phyloP scores from a whole-genome alignment of 208 protist genomes.

The Trypanosoma lewisi region DNA sequence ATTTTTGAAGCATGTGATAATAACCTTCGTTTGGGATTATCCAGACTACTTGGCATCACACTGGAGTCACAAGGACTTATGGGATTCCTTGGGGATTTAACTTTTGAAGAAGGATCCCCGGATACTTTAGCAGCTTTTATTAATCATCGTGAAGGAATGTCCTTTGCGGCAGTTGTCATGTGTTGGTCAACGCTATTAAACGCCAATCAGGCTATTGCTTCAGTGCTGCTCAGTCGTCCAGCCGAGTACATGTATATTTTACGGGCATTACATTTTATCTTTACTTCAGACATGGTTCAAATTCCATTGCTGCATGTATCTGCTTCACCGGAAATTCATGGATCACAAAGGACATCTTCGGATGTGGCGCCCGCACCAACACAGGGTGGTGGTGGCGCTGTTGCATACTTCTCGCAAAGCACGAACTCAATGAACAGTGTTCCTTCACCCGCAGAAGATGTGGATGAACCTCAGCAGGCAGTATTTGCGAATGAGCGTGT shows the following conservation, averaged over 20 bases:
- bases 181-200: constrained; percentile 55
- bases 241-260: constrained; percentile 68
- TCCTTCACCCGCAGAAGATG: constrained; percentile 15
- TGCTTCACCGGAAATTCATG: not conserved
- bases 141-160: constrained; percentile 45
- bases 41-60: constrained; percentile 45
- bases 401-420: constrained; percentile 10
- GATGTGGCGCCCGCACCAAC: not conserved
- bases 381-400: not conserved
- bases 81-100: constrained; percentile 25
- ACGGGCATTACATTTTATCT: constrained; percentile 51
- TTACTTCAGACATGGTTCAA: constrained; percentile 38
- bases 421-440: constrained; percentile 27
- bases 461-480: constrained; percentile 23
- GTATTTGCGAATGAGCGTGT: constrained; percentile 35
- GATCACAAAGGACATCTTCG: not conserved
- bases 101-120: constrained; percentile 27
- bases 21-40: constrained; percentile 41
- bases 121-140: constrained; percentile 63
- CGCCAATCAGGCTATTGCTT: constrained; percentile 52
- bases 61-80: constrained; percentile 40
- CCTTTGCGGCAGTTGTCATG: constrained; percentile 30
- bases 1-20: constrained; percentile 44
- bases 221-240: constrained; percentile 34
- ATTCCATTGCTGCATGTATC: constrained; percentile 57